Conservation (phyloP, 2,329 filamentous ascomycete species). For the Chalaropsis ovoidea region DNA sequence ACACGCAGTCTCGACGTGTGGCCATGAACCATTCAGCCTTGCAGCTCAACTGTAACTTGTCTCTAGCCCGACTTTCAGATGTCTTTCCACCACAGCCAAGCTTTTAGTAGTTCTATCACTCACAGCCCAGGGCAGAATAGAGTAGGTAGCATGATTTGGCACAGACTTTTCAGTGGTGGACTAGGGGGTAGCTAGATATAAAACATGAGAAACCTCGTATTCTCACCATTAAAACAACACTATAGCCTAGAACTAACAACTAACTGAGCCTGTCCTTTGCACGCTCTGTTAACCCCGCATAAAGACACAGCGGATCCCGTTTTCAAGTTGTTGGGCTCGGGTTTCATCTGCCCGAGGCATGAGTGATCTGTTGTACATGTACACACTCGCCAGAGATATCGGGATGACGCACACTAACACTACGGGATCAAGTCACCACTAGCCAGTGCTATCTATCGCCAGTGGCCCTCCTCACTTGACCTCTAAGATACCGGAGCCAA, state of each 20-base stretch:
- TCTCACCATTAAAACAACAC: background rate
- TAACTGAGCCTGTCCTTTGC: background rate
- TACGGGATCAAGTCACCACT: background rate
- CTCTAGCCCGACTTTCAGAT: background rate
- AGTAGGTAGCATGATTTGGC: background rate
- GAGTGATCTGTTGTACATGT: background rate
- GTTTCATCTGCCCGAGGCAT: background rate
- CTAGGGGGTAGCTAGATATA: constrained; percentile 11
- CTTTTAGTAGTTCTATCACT: background rate
- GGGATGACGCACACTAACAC: background rate
- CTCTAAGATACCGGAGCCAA: background rate
- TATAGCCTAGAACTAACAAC: background rate
- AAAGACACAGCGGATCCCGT: background rate
- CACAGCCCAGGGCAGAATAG: background rate
- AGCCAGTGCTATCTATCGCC: background rate
- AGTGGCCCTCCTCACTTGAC: background rate
- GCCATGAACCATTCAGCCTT: background rate
- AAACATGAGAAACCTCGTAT: background rate
- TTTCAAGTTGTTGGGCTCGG: background rate
- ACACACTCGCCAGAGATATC: background rate
- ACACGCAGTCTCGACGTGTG: background rate
- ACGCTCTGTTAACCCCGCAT: background rate
- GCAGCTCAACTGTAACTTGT: background rate
- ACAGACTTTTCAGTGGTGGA: constrained; percentile 4
- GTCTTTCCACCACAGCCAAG: background rate